phyloP scores from a whole-genome alignment of 1,139 yeast genomes.

The Zhuliangozyma parablackwelliae region DNA sequence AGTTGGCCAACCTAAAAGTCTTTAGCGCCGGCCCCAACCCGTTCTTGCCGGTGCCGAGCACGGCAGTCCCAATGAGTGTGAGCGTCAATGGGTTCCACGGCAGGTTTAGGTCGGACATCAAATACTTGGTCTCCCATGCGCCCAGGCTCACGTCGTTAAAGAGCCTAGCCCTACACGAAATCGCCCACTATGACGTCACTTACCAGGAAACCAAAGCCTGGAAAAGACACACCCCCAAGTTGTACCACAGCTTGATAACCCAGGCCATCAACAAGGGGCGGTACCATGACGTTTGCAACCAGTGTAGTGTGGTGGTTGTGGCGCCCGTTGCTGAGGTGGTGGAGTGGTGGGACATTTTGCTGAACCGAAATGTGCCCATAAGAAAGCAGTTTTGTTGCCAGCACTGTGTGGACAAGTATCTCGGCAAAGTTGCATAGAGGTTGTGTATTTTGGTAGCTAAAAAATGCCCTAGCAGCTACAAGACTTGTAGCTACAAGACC shows the following conservation, averaged over 20 bases:
- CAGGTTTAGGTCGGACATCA: constrained; percentile 22
- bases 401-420: constrained; percentile 28
- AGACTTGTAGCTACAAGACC: constrained; percentile 3
- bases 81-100: constrained; percentile 9
- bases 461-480: neutral
- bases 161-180: constrained; percentile 28
- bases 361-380: constrained; percentile 35
- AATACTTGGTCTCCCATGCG: constrained; percentile 16
- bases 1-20: constrained; percentile 24
- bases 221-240: constrained; percentile 35
- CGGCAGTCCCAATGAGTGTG: constrained; percentile 21
- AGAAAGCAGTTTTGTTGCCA: constrained; percentile 40
- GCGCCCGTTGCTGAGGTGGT: constrained; percentile 40
- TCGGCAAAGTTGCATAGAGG: constrained; percentile 9
- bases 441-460: neutral
- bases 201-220: constrained; percentile 42
- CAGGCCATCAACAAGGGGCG: constrained; percentile 39
- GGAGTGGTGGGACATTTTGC: constrained; percentile 47
- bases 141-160: constrained; percentile 20
- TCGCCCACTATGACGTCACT: constrained; percentile 41
- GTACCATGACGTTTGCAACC: constrained; percentile 33
- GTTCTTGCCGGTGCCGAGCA: constrained; percentile 23
- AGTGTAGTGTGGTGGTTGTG: constrained; percentile 32
- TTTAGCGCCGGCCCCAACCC: constrained; percentile 47
- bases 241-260: constrained; percentile 31